Conservation (phyloP, 2,329 filamentous ascomycete genomes). For the Parafenestella ontariensis region DNA sequence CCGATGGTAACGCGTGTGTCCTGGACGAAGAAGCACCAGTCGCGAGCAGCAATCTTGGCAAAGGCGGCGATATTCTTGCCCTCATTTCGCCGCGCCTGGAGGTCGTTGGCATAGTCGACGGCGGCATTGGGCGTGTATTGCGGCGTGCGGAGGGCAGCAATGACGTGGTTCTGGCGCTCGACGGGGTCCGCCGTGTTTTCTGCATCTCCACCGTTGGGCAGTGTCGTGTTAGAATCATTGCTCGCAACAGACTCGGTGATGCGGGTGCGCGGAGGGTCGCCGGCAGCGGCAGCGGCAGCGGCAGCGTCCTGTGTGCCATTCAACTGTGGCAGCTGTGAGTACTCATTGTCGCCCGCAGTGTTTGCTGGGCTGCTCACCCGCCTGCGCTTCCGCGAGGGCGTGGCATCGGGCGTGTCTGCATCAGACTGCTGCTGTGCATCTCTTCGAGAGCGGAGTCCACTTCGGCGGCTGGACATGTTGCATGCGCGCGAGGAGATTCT, state of each 20-base stretch:
- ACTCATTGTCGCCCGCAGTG: constrained; percentile 5
- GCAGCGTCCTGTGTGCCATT: constrained; percentile 41
- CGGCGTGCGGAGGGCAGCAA: constrained; percentile 52
- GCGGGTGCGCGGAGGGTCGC: constrained; percentile 40
- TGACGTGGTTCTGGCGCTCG: constrained; percentile 47
- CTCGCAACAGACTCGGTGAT: constrained; percentile 49
- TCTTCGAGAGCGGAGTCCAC: constrained; percentile 24
- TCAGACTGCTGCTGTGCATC: constrained; percentile 46
- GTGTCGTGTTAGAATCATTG: constrained; percentile 51
- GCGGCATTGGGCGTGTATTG: constrained; percentile 62
- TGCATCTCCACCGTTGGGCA: constrained; percentile 43
- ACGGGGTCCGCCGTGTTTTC: constrained; percentile 40
- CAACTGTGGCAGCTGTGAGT: constrained; percentile 38
- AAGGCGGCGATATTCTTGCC: constrained; percentile 66
- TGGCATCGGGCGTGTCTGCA: constrained; percentile 56
- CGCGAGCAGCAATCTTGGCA: constrained; percentile 80
- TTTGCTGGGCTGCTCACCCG: constrained; percentile 46
- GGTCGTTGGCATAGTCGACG: constrained; percentile 62
- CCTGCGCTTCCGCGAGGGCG: constrained; percentile 57
- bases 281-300: constrained; percentile 29
- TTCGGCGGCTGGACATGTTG: constrained; percentile 21
- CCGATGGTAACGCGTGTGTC: constrained; percentile 79
- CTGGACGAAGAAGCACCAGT: constrained; percentile 86
- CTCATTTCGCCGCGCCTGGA: constrained; percentile 53
- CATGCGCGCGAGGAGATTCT: constrained; percentile 22